Conservation (phyloP, 2,329 filamentous ascomycete species). For the Colletotrichum sublineola region DNA sequence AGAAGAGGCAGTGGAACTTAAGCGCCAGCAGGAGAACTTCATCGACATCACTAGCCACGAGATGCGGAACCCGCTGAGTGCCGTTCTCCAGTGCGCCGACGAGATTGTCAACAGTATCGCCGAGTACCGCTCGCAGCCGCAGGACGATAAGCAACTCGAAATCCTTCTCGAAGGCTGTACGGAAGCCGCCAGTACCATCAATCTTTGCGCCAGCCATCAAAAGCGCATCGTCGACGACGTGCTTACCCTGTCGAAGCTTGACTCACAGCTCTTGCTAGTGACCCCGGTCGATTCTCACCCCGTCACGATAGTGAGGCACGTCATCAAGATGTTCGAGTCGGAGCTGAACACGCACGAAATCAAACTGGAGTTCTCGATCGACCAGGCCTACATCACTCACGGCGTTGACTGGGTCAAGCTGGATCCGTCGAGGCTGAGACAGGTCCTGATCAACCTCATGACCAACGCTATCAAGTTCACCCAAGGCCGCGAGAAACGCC, state of each 20-base stretch:
- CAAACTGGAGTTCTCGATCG: slow-evolving; percentile 76
- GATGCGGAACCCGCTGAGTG: slow-evolving; percentile 82
- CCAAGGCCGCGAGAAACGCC: slow-evolving; percentile 68
- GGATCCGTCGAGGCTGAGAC: slow-evolving; percentile 80
- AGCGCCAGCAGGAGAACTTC: slow-evolving; percentile 78
- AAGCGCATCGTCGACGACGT: slow-evolving; percentile 79
- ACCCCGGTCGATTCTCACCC: slow-evolving; percentile 79
- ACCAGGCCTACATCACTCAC: slow-evolving; percentile 75
- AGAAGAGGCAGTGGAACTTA: slow-evolving; percentile 85
- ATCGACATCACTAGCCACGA: slow-evolving; percentile 82
- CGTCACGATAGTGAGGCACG: slow-evolving; percentile 74
- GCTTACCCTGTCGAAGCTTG: slow-evolving; percentile 76
- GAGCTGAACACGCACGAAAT: slow-evolving; percentile 81
- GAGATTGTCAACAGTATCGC: slow-evolving; percentile 71
- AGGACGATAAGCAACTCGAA: slow-evolving; percentile 58
- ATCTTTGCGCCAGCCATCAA: slow-evolving; percentile 83
- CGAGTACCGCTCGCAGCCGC: slow-evolving; percentile 53
- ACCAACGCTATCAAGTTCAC: slow-evolving; percentile 77
- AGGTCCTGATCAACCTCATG: slow-evolving; percentile 83
- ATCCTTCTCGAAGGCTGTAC: slow-evolving; percentile 68
- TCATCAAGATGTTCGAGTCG: slow-evolving; percentile 83
- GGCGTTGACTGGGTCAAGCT: slow-evolving; percentile 79
- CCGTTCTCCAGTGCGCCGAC: slow-evolving; percentile 81
- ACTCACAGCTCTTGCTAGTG: slow-evolving; percentile 77
- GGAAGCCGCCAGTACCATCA: slow-evolving; percentile 86